Evolutionary conservation across 768 basidiomycete genomes (phyloP), one percentile per base, ranked within the genome.

Genomic region (Candolleomyces eurysporus): DNA sequence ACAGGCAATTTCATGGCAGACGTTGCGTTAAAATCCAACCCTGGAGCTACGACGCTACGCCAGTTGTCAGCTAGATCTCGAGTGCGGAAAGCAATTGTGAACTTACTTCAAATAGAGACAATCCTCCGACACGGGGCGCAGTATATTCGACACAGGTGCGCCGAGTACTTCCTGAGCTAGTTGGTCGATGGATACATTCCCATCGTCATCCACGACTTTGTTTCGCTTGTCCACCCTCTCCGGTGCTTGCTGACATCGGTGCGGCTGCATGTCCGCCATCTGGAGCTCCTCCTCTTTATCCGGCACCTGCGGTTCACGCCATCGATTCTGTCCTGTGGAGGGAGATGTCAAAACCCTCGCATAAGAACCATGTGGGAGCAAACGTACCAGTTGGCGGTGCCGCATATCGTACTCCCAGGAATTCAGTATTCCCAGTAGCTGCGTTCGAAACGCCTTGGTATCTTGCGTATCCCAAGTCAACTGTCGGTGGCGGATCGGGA

Each of bases 351-450:
- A 11, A 36, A 11, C 36, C 36, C 9, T 36, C 17, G 19, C 54
- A 42, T 56, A 36, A 22, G 40, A 39, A 53, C 16, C 19, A 14
- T 19, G 16, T 52, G 31, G 31, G 10, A 52, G 22, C 13, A 32
- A 26, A 26, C 48, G 9, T 40, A 79, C 82, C 82, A 32, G 75
- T 62, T 3, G 84, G 83, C 30, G 81, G 71, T 17, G 80, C 80
- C 11, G 84, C 83, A 68, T 80, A 85, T 8, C 83, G 75, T 48
- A 83, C 74, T 0, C 78, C 78, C 13, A 81, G 69, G 61, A 79
- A 82, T 16, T 69, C 64, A 0, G 75, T 74, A 60, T 77, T 72
- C 13, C 67, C 66, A 3, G 74, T 74, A 0, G 70, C 70, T 0
- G 71, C 48, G 57, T 79, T 71, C 13, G 77, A 65, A 0, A 67